Conservation (phyloP, 345 rosid genomes). For the Eucalyptus virginea region DNA sequence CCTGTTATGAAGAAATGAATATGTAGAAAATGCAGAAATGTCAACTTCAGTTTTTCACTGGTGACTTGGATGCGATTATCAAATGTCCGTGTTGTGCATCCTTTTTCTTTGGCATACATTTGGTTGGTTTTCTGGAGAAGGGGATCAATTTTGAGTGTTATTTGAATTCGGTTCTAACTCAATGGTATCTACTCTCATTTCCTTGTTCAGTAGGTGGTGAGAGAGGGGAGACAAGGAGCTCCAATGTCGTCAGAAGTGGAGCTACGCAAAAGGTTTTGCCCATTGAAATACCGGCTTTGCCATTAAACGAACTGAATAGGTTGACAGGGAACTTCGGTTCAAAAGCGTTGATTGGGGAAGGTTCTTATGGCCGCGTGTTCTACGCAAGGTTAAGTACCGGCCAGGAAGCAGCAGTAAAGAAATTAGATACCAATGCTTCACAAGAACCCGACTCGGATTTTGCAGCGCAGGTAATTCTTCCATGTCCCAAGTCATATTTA, state of each 20-base stretch:
- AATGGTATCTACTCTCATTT: background rate
- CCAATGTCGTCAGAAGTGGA: constrained; percentile 39
- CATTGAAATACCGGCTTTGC: constrained; percentile 57
- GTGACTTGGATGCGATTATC: background rate
- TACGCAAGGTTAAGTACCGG: constrained; percentile 37
- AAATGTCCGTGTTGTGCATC: background rate
- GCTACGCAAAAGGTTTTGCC: constrained; percentile 70
- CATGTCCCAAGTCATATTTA: background rate
- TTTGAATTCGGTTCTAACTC: background rate
- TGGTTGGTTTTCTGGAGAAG: background rate
- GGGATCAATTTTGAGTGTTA: background rate
- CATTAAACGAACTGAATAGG: constrained; percentile 56
- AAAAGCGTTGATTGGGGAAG: constrained; percentile 87
- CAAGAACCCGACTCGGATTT: constrained; percentile 76
- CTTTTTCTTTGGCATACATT: background rate
- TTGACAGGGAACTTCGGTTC: constrained; percentile 56
- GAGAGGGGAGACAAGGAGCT: constrained; percentile 60
- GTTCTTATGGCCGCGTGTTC: constrained; percentile 91
- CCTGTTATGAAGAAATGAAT: background rate
- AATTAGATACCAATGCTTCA: constrained; percentile 63
- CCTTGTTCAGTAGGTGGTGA: constrained; percentile 14
- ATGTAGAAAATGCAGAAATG: background rate
- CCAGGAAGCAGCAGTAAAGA: constrained; percentile 60
- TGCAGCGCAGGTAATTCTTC: constrained; percentile 46
- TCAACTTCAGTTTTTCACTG: background rate